Conservation (phyloP, 169 alveolate genomes). For the Eimeria brunetti region DNA sequence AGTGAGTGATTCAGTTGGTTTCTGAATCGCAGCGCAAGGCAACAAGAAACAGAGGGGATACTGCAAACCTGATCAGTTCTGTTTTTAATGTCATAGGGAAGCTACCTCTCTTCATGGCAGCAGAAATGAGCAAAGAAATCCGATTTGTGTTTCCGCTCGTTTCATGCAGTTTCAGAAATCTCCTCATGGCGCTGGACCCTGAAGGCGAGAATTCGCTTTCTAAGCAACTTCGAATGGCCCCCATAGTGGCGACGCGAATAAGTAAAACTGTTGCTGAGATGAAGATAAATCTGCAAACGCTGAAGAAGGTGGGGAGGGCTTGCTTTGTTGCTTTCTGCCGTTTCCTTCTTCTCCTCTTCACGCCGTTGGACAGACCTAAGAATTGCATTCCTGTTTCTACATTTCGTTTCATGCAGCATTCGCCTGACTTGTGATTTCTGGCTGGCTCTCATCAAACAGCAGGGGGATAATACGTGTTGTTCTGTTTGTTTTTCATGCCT, state of each 20-base stretch:
- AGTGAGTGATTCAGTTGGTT: neutral
- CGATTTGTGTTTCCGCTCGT: neutral
- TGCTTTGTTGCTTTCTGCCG: neutral
- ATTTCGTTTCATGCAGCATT: neutral
- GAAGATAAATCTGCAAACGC: constrained; percentile 2
- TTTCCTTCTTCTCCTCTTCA: neutral
- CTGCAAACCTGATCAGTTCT: neutral
- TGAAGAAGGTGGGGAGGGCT: constrained; percentile 9
- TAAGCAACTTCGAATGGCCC: constrained; percentile 15
- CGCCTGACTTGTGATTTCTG: neutral
- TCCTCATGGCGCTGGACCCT: constrained; percentile 20
- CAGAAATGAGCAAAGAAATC: too few species aligned
- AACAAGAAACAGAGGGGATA: neutral
- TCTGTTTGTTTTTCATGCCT: neutral
- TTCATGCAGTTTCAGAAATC: constrained; percentile 8
- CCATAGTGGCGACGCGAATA: neutral
- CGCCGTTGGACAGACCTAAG: neutral
- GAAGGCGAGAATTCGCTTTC: constrained; percentile 21
- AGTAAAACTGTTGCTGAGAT: neutral
- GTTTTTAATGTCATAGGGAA: neutral
- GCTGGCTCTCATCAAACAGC: too few species aligned
- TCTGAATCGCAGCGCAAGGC: neutral
- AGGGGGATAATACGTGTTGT: neutral
- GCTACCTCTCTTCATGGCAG: neutral
- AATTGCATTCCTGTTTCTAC: too few species aligned